Evolutionary conservation across 345 rosid species (phyloP).

Genomic region (Sonneratia alba): DNA sequence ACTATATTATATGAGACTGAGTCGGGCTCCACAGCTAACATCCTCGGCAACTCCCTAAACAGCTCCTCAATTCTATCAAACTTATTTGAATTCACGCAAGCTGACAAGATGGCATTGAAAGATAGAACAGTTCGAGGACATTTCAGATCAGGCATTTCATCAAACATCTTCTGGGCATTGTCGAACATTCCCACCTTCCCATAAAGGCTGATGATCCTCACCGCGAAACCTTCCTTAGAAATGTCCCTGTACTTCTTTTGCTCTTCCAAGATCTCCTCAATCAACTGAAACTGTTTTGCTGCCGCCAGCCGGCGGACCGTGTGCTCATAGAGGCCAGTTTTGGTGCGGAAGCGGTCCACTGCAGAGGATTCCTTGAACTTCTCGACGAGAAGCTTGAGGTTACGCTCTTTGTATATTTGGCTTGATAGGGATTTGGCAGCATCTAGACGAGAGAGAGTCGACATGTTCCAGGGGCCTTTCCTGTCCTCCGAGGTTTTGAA

Average conservation of each 20-base stretch:
- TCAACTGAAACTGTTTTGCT: slow-evolving; percentile 31
- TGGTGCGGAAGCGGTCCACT: slow-evolving; percentile 42
- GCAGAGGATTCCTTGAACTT: slow-evolving; percentile 48
- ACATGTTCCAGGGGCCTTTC: slow-evolving; percentile 11
- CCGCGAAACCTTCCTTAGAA: slow-evolving; percentile 45
- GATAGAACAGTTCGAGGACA: slow-evolving; percentile 54
- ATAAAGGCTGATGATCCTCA: slow-evolving; percentile 37
- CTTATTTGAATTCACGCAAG: slow-evolving; percentile 44
- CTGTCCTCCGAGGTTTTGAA: too few species aligned
- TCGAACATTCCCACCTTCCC: slow-evolving; percentile 56
- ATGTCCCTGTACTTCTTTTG: slow-evolving; percentile 54
- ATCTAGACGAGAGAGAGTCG: slow-evolving; percentile 26
- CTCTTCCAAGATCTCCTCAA: slow-evolving; percentile 57
- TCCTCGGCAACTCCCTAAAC: slow-evolving; percentile 32
- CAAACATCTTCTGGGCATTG: slow-evolving; percentile 61
- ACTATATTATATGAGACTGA: slow-evolving; percentile 42
- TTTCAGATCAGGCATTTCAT: slow-evolving; percentile 52
- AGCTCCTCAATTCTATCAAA: slow-evolving; percentile 31
- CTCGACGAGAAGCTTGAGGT: slow-evolving; percentile 44
- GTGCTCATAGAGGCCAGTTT: slow-evolving; percentile 27
- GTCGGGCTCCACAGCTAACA: slow-evolving; percentile 43
- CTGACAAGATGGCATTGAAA: slow-evolving; percentile 50
- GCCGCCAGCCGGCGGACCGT: slow-evolving; percentile 58
- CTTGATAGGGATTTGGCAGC: slow-evolving; percentile 17
- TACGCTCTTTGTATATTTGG: slow-evolving; percentile 39